These are phyloP conservation scores for Schizophyllum commune DNA, from an alignment of 1,284 basidiomycete genomes.

Conservation along the genomic window DNA sequence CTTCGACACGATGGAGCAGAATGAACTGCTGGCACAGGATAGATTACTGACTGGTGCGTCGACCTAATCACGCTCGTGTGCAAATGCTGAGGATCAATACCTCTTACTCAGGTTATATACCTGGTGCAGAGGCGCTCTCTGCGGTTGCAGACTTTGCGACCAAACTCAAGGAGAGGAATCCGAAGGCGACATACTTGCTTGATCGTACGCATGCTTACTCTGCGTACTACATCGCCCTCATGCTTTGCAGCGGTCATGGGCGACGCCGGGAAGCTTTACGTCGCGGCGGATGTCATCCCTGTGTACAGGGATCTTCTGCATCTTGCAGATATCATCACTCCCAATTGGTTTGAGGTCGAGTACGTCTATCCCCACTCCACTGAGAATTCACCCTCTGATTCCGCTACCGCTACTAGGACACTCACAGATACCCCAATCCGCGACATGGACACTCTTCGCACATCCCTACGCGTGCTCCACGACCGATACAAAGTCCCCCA, in stretches of 20 bases:
- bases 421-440: conserved; percentile 68
- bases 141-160: conserved; percentile 60
- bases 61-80: neutral
- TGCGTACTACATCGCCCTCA: conserved; percentile 1
- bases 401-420: conserved; percentile 36
- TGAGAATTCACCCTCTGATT: neutral
- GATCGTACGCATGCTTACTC: conserved; percentile 64
- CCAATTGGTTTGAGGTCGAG: conserved; percentile 99
- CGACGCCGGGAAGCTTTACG: conserved; percentile 84
- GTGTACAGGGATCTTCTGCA: conserved; percentile 79
- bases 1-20: conserved; percentile 60
- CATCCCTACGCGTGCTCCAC: conserved; percentile 74
- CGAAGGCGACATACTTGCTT: conserved; percentile 74
- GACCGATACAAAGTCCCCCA: conserved; percentile 68
- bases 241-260: conserved; percentile 72
- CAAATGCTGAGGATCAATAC: neutral
- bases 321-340: conserved; percentile 86
- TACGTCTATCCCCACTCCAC: conserved; percentile 39
- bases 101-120: conserved; percentile 65
- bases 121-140: conserved; percentile 72
- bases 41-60: conserved; percentile 65
- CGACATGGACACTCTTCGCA: conserved; percentile 56
- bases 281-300: conserved; percentile 82
- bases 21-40: conserved; percentile 56
- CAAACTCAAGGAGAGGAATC: conserved; percentile 48